A percentile compares a stretch with the other conserved stretches of the same genome.
These are phyloP conservation scores for Voacanga thouarsii DNA, from an alignment of 257 asterid genomes.

Conservation along the genomic window DNA sequence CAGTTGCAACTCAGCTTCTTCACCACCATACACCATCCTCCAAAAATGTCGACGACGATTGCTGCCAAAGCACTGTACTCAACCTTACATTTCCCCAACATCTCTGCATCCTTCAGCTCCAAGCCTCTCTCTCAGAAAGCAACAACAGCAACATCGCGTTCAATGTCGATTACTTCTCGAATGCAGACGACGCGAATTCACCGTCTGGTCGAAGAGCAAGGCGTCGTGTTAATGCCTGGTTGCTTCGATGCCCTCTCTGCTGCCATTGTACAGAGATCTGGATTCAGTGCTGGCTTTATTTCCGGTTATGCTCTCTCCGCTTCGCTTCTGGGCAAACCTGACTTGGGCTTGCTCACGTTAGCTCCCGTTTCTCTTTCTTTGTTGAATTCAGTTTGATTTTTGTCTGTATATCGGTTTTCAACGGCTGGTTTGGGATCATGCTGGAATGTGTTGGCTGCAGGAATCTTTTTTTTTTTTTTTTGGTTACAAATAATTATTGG, in stretches of 20 bases:
- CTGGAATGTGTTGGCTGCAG: background rate
- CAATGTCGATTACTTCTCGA: background rate
- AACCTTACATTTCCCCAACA: background rate
- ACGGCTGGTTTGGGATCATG: background rate
- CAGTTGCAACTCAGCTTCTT: too few species aligned
- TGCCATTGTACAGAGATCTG: constrained; percentile 19
- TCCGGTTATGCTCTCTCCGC: constrained; percentile 23
- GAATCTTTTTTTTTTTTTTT: background rate
- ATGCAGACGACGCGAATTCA: constrained; percentile 18
- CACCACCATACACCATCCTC: background rate
- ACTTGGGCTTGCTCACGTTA: constrained; percentile 21
- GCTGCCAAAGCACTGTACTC: background rate
- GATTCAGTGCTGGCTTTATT: constrained; percentile 19
- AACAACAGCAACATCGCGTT: too few species aligned
- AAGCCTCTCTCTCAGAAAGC: background rate
- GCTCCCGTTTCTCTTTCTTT: background rate
- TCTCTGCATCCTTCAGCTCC: background rate
- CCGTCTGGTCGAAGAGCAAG: constrained; percentile 20
- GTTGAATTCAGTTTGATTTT: background rate
- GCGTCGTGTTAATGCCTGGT: constrained; percentile 19
- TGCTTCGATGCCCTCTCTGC: constrained; percentile 24
- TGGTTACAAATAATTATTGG: background rate
- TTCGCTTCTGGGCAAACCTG: constrained; percentile 25
- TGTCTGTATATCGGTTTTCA: background rate
- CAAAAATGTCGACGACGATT: constrained; percentile 5